These are phyloP conservation scores for Colletotrichum musicola DNA, from an alignment of 2,329 filamentous ascomycete species.

Conservation along the genomic window DNA sequence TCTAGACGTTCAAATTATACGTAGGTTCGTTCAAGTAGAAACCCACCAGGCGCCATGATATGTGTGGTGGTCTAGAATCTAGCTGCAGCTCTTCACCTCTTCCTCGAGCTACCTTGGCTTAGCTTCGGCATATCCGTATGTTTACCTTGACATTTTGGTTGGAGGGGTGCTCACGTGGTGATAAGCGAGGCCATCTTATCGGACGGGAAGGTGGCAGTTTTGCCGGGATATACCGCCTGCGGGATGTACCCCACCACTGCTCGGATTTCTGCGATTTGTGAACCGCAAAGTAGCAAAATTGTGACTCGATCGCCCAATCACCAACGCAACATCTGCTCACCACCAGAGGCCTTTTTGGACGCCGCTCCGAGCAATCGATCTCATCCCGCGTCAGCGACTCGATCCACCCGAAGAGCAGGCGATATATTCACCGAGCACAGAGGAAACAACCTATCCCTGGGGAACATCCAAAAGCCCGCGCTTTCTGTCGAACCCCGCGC, in stretches of 20 bases:
- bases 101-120: conserved; percentile 6
- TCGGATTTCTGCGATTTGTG: conserved; percentile 42
- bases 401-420: conserved; percentile 26
- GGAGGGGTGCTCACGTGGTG: conserved; percentile 39
- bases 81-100: conserved; percentile 23
- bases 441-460: conserved; percentile 29
- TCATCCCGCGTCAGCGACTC: conserved; percentile 13
- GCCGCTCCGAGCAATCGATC: conserved; percentile 24
- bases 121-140: conserved; percentile 25
- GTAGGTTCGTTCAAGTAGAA: background rate
- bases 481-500: conserved; percentile 47
- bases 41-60: conserved; percentile 57
- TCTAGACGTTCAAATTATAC: too few species aligned
- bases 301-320: conserved; percentile 51
- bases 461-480: conserved; percentile 40
- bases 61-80: background rate
- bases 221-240: conserved; percentile 49
- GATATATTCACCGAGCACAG: conserved; percentile 31
- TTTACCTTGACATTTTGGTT: conserved; percentile 37
- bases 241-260: conserved; percentile 56
- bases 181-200: conserved; percentile 37
- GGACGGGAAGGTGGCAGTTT: conserved; percentile 40
- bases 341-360: conserved; percentile 24
- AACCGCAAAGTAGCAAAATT: conserved; percentile 59
- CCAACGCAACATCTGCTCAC: conserved; percentile 37